Evolutionary conservation across 2,329 filamentous ascomycete genomes (phyloP).

Genomic region (Didymella glomerata): DNA sequence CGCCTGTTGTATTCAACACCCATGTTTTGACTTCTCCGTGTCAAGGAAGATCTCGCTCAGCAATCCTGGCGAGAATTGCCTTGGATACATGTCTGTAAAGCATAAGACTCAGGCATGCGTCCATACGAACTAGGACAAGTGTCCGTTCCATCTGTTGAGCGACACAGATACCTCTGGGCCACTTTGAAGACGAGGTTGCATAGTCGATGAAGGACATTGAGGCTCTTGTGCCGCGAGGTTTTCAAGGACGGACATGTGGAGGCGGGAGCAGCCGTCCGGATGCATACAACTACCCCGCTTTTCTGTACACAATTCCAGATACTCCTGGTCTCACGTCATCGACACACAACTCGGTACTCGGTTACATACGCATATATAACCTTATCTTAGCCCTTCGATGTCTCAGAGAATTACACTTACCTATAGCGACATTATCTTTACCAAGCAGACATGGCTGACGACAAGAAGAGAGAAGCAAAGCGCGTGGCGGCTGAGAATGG

Average conservation of each 20-base stretch:
- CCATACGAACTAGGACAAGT: neutral
- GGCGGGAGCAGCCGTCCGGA: constrained; percentile 16
- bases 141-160: neutral
- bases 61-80: neutral
- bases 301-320: constrained; percentile 17
- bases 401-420: neutral
- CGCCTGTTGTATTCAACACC: neutral
- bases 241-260: constrained; percentile 3
- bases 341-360: constrained; percentile 2
- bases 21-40: too few species aligned
- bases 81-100: neutral
- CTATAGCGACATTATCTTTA: neutral
- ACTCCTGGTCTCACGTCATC: constrained; percentile 6
- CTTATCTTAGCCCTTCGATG: constrained; percentile 1
- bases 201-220: neutral
- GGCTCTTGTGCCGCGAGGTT: neutral
- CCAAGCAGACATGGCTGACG: constrained; percentile 26
- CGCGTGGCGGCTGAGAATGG: constrained; percentile 28
- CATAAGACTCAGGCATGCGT: neutral
- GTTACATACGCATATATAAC: constrained; percentile 6
- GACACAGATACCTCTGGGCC: neutral
- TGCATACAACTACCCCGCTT: constrained; percentile 13
- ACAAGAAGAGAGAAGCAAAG: constrained; percentile 31
- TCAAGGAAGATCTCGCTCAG: too few species aligned
- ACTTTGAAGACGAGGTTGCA: too few species aligned